phyloP scores from a whole-genome alignment of 805 yeast genomes.

The Teunomyces aglyptinius region DNA sequence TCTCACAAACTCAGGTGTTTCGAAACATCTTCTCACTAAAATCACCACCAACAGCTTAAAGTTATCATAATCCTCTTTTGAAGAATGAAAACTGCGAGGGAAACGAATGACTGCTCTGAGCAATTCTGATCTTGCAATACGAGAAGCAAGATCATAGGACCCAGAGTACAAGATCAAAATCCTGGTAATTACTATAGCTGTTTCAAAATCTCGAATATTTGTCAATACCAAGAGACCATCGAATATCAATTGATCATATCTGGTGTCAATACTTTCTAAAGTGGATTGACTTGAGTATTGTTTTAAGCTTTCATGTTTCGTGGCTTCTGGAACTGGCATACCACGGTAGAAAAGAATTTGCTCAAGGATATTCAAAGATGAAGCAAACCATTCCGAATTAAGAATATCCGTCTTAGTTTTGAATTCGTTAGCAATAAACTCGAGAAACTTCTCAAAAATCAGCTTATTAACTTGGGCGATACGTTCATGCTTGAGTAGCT shows the following conservation, averaged over 20 bases:
- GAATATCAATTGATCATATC: conserved; percentile 35
- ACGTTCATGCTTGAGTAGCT: conserved; percentile 13
- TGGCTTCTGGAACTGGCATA: conserved; percentile 45
- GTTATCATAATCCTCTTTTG: conserved; percentile 8
- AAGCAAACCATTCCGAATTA: conserved; percentile 57
- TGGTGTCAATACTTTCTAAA: conserved; percentile 16
- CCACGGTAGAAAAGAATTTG: conserved; percentile 51
- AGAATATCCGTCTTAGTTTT: conserved; percentile 12
- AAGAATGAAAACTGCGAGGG: conserved; percentile 30
- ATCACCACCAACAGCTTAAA: conserved; percentile 38
- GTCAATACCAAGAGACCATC: conserved; percentile 41
- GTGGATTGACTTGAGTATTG: conserved; percentile 7
- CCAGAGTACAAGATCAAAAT: conserved; percentile 54
- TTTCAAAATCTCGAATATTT: conserved; percentile 39
- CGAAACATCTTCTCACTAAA: conserved; percentile 69
- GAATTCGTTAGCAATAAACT: conserved; percentile 35
- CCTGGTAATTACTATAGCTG: conserved; percentile 55
- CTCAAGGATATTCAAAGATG: conserved; percentile 55
- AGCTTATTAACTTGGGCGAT: conserved; percentile 6
- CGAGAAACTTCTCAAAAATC: conserved; percentile 31
- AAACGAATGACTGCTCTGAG: conserved; percentile 47
- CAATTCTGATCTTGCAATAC: conserved; percentile 47
- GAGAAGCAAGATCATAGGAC: conserved; percentile 36
- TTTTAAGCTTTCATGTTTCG: conserved; percentile 10
- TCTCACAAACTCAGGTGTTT: conserved; percentile 50